A percentile compares a stretch with the other conserved stretches of the same genome.
These are phyloP conservation scores for Kodamaea lidongshanica DNA, from an alignment of 805 yeast species.

Conservation along the genomic window DNA sequence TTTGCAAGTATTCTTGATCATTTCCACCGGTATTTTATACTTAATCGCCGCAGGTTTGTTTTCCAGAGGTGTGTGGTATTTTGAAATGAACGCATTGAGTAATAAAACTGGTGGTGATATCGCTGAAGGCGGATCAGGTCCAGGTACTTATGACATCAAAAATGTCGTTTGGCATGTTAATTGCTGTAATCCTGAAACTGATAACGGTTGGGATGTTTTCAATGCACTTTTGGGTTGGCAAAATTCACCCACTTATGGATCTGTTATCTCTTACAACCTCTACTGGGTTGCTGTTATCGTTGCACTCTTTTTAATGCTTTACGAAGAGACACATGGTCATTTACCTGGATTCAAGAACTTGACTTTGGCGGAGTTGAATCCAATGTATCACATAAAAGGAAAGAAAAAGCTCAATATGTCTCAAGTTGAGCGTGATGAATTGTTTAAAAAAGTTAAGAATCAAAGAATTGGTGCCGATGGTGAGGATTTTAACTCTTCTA, in stretches of 20 bases:
- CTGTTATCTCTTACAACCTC: constrained; percentile 21
- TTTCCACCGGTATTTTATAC: constrained; percentile 22
- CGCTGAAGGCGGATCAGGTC: constrained; percentile 21
- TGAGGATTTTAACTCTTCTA: constrained; percentile 10
- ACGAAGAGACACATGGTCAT: constrained; percentile 22
- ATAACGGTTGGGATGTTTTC: constrained; percentile 23
- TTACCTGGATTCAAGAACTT: constrained; percentile 17
- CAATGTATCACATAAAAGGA: constrained; percentile 65
- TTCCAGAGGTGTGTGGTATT: constrained; percentile 21
- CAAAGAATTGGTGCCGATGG: constrained; percentile 14
- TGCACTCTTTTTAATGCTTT: constrained; percentile 15
- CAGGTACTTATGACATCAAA: constrained; percentile 21
- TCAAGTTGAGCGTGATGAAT: constrained; percentile 44
- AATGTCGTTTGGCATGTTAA: constrained; percentile 23
- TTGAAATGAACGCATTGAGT: constrained; percentile 14
- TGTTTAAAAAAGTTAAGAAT: constrained; percentile 36
- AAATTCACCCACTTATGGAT: constrained; percentile 22
- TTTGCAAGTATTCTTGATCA: constrained; percentile 19
- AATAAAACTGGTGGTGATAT: constrained; percentile 21
- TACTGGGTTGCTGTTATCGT: constrained; percentile 20
- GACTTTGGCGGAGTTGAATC: constrained; percentile 48
- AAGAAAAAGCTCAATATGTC: constrained; percentile 57
- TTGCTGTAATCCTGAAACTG: constrained; percentile 23
- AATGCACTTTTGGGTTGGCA: constrained; percentile 25
- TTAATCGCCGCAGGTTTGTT: constrained; percentile 22